phyloP scores from a whole-genome alignment of 106 monocot species.

The Dendrobium nobile region DNA sequence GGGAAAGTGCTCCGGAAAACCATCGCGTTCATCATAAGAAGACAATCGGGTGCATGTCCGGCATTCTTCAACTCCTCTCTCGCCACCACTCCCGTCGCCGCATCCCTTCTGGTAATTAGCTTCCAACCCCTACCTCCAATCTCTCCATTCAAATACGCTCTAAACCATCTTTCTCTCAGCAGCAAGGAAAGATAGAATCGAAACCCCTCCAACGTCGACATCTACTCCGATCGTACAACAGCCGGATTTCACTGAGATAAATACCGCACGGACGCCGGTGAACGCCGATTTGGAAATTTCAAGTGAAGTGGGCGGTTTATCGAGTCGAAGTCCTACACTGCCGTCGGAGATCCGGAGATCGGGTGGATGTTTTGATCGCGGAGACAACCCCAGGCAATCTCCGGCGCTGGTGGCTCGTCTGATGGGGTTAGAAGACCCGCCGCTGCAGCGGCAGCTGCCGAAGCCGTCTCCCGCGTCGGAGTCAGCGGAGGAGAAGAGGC shows the following conservation, averaged over 20 bases:
- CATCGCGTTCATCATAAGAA: background rate
- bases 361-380: background rate
- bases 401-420: background rate
- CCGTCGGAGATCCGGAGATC: constrained; percentile 2
- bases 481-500: constrained; percentile 8
- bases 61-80: constrained; percentile 1
- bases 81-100: constrained; percentile 7
- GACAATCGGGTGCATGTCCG: constrained; percentile 2
- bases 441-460: background rate
- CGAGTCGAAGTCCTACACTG: constrained; percentile 1
- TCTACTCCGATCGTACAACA: background rate
- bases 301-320: background rate
- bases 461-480: background rate
- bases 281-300: background rate
- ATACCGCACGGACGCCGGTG: background rate
- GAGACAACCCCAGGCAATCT: background rate
- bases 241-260: background rate
- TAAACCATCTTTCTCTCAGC: background rate
- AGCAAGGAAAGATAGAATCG: background rate
- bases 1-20: background rate
- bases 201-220: no score
- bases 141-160: background rate
- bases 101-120: background rate
- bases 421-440: constrained; percentile 1
- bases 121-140: background rate